Conservation (phyloP, 1,139 yeast genomes). For the Hansenula sp. region DNA sequence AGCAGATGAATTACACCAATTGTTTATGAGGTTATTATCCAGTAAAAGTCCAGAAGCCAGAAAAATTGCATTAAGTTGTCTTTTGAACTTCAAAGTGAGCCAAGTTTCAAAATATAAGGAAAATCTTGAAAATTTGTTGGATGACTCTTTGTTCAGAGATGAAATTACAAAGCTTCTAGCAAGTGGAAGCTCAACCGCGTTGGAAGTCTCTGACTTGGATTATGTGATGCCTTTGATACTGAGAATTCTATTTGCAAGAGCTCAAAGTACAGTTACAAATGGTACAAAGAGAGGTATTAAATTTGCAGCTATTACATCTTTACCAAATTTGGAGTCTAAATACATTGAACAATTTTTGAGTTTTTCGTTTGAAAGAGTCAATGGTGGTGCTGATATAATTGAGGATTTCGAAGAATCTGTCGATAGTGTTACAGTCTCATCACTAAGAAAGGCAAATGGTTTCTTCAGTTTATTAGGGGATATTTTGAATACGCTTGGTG, state of each 20-base stretch:
- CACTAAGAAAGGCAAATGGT: slow-evolving; percentile 61
- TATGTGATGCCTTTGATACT: slow-evolving; percentile 68
- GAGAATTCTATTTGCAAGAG: slow-evolving; percentile 82
- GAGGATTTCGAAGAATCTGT: slow-evolving; percentile 22
- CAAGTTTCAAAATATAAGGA: slow-evolving; percentile 66
- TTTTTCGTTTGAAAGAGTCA: slow-evolving; percentile 58
- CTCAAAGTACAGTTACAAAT: slow-evolving; percentile 55
- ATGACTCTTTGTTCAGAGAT: slow-evolving; percentile 82
- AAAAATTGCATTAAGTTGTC: slow-evolving; percentile 64
- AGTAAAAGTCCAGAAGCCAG: slow-evolving; percentile 65
- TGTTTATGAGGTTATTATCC: slow-evolving; percentile 55
- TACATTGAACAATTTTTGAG: slow-evolving; percentile 57
- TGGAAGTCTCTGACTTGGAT: slow-evolving; percentile 59
- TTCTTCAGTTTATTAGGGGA: slow-evolving; percentile 67
- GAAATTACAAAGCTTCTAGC: slow-evolving; percentile 67
- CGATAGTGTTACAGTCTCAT: slow-evolving; percentile 17
- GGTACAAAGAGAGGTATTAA: slow-evolving; percentile 74
- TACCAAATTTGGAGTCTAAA: slow-evolving; percentile 57
- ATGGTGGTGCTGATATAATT: slow-evolving; percentile 27
- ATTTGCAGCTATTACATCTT: slow-evolving; percentile 67
- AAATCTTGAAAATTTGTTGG: slow-evolving; percentile 69
- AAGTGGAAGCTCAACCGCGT: slow-evolving; percentile 43
- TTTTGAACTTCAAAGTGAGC: slow-evolving; percentile 63
- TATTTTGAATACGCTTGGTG: slow-evolving; percentile 60
- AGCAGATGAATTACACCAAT: slow-evolving; percentile 48